A percentile compares a stretch with the other conserved stretches of the same genome.
These are phyloP conservation scores for Ceratopteris richardii DNA, from an alignment of 75 land plant species.

Conservation along the genomic window DNA sequence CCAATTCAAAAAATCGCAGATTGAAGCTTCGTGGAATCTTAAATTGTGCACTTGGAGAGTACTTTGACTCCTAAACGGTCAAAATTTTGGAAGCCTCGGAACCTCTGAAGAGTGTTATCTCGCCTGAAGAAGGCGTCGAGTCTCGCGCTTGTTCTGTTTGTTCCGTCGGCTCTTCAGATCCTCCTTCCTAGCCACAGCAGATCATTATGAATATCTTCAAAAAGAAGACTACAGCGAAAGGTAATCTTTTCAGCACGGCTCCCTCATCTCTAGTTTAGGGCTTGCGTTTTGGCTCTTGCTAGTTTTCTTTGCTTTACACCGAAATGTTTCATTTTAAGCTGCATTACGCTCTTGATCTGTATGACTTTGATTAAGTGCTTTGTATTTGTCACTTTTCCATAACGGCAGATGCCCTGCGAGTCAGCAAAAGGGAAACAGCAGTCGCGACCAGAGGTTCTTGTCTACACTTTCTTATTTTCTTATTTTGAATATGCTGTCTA, in stretches of 20 bases:
- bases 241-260: slow-evolving; percentile 6
- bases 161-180: too few species aligned
- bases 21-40: too few species aligned
- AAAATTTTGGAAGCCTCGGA: too few species aligned
- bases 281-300: neutral
- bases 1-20: too few species aligned
- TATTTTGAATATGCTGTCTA: neutral
- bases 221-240: slow-evolving; percentile 67
- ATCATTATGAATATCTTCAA: slow-evolving; percentile 46
- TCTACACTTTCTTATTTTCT: neutral
- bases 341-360: neutral
- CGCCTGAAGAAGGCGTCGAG: too few species aligned
- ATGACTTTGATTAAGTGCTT: neutral
- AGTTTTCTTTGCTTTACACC: neutral
- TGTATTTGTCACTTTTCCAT: too few species aligned
- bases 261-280: neutral
- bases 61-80: too few species aligned
- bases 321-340: neutral
- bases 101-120: too few species aligned
- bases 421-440: slow-evolving; percentile 86
- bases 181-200: too few species aligned
- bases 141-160: too few species aligned
- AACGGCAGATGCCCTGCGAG: slow-evolving; percentile 86
- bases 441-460: slow-evolving; percentile 84
- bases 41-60: too few species aligned